Conservation (phyloP, 352 stramenopile genomes). For the Globisporangium nodosum region DNA sequence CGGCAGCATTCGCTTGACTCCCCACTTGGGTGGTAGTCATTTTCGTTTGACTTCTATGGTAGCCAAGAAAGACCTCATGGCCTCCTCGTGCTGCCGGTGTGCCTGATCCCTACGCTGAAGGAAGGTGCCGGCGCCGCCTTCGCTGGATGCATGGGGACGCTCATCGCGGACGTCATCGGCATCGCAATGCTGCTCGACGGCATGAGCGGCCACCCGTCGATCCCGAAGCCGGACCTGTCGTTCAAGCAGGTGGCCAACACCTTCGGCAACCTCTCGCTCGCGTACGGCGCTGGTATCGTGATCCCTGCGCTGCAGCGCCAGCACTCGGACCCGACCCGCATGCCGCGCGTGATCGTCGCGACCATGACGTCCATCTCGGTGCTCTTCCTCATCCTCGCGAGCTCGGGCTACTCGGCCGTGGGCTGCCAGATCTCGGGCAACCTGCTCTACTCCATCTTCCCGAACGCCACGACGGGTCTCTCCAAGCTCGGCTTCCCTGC, state of each 20-base stretch:
- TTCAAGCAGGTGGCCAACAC: no score
- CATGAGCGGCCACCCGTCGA: constrained; percentile 6
- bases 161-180: constrained; percentile 39
- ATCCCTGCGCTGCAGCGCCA: no score
- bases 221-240: no score
- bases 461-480: constrained; percentile 13
- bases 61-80: constrained; percentile 22
- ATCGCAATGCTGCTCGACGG: constrained; percentile 12
- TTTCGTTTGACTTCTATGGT: no score
- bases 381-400: constrained; percentile 15
- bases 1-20: neutral
- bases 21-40: no score
- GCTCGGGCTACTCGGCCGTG: constrained; percentile 9
- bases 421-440: constrained; percentile 22
- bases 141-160: constrained; percentile 37
- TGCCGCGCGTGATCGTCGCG: no score
- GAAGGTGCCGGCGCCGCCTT: constrained; percentile 33
- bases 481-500: no score
- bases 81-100: constrained; percentile 28
- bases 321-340: no score
- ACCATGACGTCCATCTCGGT: no score
- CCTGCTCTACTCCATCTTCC: constrained; percentile 48
- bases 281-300: no score
- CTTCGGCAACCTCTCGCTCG: no score
- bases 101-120: constrained; percentile 41